Percentiles rank a stretch among this genome's conserved stretches.
phyloP scores from a whole-genome alignment of 2,329 filamentous ascomycete species.

The Falciphora oryzae region DNA sequence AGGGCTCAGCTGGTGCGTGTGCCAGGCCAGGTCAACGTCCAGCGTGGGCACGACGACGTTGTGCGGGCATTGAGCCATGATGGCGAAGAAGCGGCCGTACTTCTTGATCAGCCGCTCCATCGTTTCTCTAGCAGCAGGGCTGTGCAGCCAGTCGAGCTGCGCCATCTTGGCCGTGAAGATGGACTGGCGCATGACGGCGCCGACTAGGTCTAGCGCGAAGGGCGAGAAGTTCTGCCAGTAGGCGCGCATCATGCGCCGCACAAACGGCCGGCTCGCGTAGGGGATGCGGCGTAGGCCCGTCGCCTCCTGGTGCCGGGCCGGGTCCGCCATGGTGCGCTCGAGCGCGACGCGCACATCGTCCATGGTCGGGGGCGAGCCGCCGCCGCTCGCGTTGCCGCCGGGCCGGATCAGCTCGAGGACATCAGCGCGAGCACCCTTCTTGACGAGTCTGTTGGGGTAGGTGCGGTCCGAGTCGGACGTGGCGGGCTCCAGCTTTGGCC shows the following conservation, averaged over 20 bases:
- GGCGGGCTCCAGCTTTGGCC: slow-evolving; percentile 31
- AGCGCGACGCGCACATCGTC: not conserved
- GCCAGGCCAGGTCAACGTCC: slow-evolving; percentile 72
- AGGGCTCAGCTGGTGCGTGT: slow-evolving; percentile 71
- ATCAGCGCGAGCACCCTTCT: slow-evolving; percentile 34
- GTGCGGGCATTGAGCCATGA: slow-evolving; percentile 45
- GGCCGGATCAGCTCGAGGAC: slow-evolving; percentile 35
- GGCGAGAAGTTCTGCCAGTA: slow-evolving; percentile 64
- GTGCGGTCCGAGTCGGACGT: slow-evolving; percentile 26
- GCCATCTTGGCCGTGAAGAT: slow-evolving; percentile 69
- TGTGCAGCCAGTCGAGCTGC: slow-evolving; percentile 70
- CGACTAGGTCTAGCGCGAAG: slow-evolving; percentile 60
- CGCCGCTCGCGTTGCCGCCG: slow-evolving; percentile 14
- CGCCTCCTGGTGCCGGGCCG: slow-evolving; percentile 15
- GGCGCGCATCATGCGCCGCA: slow-evolving; percentile 62
- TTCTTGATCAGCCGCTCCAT: slow-evolving; percentile 60
- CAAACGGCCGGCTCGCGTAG: slow-evolving; percentile 32
- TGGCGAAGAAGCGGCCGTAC: slow-evolving; percentile 56
- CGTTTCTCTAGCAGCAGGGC: slow-evolving; percentile 56
- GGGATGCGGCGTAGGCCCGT: slow-evolving; percentile 10
- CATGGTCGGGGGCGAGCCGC: not conserved
- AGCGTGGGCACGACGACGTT: slow-evolving; percentile 61
- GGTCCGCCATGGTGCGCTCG: not conserved
- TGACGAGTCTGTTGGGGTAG: slow-evolving; percentile 56
- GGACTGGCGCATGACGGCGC: slow-evolving; percentile 61